Base-by-base conservation (phyloP, 73 alveolate species). In the Durusdinium trenchii region DNA sequence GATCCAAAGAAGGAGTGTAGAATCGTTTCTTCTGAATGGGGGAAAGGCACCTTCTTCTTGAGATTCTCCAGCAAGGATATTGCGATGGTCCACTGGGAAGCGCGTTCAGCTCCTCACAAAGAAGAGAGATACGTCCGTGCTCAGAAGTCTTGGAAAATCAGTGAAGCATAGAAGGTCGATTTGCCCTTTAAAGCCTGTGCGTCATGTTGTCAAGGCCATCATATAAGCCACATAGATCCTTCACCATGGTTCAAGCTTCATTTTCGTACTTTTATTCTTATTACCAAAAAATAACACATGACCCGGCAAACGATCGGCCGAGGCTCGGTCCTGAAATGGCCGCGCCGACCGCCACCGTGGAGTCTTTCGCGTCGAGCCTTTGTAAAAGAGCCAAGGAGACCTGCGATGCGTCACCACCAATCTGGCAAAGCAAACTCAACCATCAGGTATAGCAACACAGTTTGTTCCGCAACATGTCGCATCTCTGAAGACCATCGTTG, bases 71-170 rank as follows among this genome's bases (percentile, higher is more conserved):
- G 43, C 94, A 84, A 51, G 4, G 75, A 7, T 12, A 50, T 51
- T 38, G 94, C 94, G 38, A 38, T 75, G 35, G 48, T 51, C 94
- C 94, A 84, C 28, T 84, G 38, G 51, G 94, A 61, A 12, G 76
- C 28, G 36, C 78, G 94, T 35, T 32, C 75, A 18, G 94, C 94
- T 84, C 94, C 94, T 84, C 71, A 54, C 28, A 54, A n/a, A n/a
- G n/a, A n/a, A n/a, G n/a, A n/a, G n/a, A n/a, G n/a, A n/a, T n/a
- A n/a, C n/a, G n/a, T n/a, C n/a, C n/a, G n/a, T n/a, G n/a, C n/a
- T n/a, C n/a, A n/a, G n/a, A n/a, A n/a, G n/a, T n/a, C n/a, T n/a
- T n/a, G n/a, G n/a, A n/a, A n/a, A 23, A 0, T 78, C 64, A 0
- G 51, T 1, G 46, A 67, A 20, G 46, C 43, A 20, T 67, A 45